phyloP scores from a whole-genome alignment of 306 rosid genomes.

The Lathyrus oleraceus region DNA sequence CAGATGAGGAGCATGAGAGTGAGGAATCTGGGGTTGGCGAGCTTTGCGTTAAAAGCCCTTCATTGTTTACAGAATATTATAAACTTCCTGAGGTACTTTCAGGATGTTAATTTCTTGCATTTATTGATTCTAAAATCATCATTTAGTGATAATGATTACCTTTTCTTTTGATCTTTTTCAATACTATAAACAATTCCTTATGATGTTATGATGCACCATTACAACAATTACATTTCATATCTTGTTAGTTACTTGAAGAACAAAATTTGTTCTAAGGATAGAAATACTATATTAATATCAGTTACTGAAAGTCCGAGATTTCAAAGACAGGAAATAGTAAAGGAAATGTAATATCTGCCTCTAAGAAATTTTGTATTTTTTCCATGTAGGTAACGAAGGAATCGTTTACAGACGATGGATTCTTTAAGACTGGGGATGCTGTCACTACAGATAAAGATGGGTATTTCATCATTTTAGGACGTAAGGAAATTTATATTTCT shows the following conservation, averaged over 20 bases:
- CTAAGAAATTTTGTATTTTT: conserved; percentile 27
- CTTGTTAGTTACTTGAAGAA: conserved; percentile 23
- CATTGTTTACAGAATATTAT: conserved; percentile 82
- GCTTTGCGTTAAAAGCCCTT: conserved; percentile 80
- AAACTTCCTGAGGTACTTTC: conserved; percentile 80
- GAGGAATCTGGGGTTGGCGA: conserved; percentile 54
- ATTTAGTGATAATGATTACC: background rate
- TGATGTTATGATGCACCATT: conserved; percentile 9
- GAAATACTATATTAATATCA: background rate
- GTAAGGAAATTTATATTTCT: conserved; percentile 58
- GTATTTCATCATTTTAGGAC: conserved; percentile 82
- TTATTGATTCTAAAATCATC: conserved; percentile 16
- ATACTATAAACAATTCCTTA: background rate
- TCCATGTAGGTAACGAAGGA: conserved; percentile 63
- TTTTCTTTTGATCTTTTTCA: conserved; percentile 17
- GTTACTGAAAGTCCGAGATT: no score
- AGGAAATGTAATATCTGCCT: background rate
- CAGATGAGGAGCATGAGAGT: conserved; percentile 50
- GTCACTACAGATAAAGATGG: conserved; percentile 80
- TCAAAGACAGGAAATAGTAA: background rate
- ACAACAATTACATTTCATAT: background rate
- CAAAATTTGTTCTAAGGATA: background rate
- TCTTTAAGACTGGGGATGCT: conserved; percentile 91
- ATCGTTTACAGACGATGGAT: conserved; percentile 76
- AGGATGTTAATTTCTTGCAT: conserved; percentile 30